phyloP scores from a whole-genome alignment of 352 stramenopile genomes.

The Elongisporangium undulatum region DNA sequence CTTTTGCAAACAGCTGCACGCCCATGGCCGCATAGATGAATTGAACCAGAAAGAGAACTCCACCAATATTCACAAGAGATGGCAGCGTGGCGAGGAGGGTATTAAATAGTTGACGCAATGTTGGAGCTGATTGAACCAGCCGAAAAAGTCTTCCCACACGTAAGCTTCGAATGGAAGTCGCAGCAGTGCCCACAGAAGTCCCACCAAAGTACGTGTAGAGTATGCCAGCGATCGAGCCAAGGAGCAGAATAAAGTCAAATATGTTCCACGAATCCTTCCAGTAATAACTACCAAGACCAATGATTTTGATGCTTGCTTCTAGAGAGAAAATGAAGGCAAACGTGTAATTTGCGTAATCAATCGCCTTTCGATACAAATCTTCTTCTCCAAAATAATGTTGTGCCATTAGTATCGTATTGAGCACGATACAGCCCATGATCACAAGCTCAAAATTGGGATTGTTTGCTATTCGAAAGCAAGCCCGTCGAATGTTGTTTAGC shows the following conservation, averaged over 20 bases:
- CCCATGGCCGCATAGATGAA: constrained; percentile 91
- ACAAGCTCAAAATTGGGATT: constrained; percentile 64
- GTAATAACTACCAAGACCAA: constrained; percentile 71
- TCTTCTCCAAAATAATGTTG: constrained; percentile 84
- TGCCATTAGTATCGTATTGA: constrained; percentile 87
- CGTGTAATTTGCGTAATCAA: constrained; percentile 73
- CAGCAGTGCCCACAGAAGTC: constrained; percentile 40
- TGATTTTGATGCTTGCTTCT: constrained; percentile 84
- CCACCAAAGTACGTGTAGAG: constrained; percentile 41
- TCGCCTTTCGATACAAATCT: constrained; percentile 40
- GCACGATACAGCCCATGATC: constrained; percentile 81
- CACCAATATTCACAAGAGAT: constrained; percentile 83
- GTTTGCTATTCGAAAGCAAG: constrained; percentile 32
- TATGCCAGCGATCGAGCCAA: constrained; percentile 44
- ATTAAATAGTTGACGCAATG: constrained; percentile 83
- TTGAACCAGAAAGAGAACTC: constrained; percentile 86
- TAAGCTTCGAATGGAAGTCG: constrained; percentile 75
- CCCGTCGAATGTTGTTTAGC: constrained; percentile 27
- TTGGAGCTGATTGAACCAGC: constrained; percentile 68
- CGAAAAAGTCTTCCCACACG: constrained; percentile 73
- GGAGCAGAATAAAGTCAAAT: constrained; percentile 76
- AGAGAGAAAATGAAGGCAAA: constrained; percentile 83
- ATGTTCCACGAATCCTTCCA: constrained; percentile 79
- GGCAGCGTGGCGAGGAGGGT: constrained; percentile 86
- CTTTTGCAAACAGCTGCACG: constrained; percentile 88